A percentile compares a stretch with the other conserved stretches of the same genome.
phyloP scores from a whole-genome alignment of 2,329 filamentous ascomycete species.

The Fusarium sp. region DNA sequence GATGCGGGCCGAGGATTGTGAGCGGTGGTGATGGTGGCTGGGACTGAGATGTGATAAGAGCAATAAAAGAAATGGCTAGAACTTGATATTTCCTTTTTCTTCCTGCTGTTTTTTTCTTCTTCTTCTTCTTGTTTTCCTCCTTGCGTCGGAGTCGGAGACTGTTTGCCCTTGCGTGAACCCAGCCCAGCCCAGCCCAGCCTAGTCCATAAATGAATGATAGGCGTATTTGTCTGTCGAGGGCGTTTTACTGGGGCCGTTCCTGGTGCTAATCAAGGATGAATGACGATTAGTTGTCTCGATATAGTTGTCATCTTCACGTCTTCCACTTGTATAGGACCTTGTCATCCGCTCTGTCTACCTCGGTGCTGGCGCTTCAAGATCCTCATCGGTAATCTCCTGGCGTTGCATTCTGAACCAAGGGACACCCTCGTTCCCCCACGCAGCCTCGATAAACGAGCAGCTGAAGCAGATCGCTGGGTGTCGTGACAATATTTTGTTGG shows the following conservation, averaged over 20 bases:
- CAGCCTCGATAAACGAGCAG: constrained; percentile 22
- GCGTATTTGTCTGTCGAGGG: background rate
- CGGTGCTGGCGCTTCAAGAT: background rate
- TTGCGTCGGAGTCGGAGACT: constrained; percentile 7
- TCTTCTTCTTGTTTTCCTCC: background rate
- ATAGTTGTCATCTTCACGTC: background rate
- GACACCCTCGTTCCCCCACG: constrained; percentile 17
- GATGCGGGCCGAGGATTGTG: background rate
- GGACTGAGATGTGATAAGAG: background rate
- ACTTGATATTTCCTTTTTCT: background rate
- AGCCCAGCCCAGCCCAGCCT: background rate
- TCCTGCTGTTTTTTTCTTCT: too few relatives aligned
- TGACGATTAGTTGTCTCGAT: background rate
- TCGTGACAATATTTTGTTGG: background rate
- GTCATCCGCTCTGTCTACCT: background rate
- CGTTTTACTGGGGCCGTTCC: constrained; percentile 8
- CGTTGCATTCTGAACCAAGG: constrained; percentile 5
- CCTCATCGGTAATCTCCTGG: background rate
- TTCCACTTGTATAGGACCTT: background rate
- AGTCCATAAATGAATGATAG: constrained; percentile 4
- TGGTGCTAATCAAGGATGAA: background rate
- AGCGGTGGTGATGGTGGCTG: background rate
- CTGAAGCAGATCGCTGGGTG: constrained; percentile 12
- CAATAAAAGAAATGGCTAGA: background rate
- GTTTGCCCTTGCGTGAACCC: constrained; percentile 10